Evolutionary conservation across 2,329 filamentous ascomycete species (phyloP).

Genomic region (Septoria petroselini): DNA sequence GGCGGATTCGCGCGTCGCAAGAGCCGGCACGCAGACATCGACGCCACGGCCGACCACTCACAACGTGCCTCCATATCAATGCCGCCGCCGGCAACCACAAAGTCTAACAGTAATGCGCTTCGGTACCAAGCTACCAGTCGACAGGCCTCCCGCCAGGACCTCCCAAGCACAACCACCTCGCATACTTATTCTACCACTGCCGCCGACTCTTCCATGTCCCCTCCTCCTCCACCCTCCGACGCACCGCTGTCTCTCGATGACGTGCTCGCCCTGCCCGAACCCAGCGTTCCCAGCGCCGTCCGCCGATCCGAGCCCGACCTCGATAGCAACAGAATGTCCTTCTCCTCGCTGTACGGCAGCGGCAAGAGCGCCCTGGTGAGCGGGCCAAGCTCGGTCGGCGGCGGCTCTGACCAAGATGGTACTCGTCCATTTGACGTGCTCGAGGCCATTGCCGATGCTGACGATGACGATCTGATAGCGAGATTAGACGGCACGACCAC

Average conservation of each 20-base stretch:
- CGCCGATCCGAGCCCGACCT: slow-evolving; percentile 33
- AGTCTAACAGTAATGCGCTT: slow-evolving; percentile 20
- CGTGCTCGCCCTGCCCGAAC: slow-evolving; percentile 16
- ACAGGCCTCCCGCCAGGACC: slow-evolving; percentile 19
- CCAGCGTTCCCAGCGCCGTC: slow-evolving; percentile 21
- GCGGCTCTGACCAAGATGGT: slow-evolving; percentile 48
- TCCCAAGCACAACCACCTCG: slow-evolving; percentile 8
- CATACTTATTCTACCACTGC: neutral
- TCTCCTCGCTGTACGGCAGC: slow-evolving; percentile 70
- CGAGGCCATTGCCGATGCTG: slow-evolving; percentile 18
- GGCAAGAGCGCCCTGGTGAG: slow-evolving; percentile 51
- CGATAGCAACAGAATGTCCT: slow-evolving; percentile 65
- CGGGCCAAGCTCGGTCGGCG: slow-evolving; percentile 46
- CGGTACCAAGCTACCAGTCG: slow-evolving; percentile 26
- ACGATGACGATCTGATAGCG: slow-evolving; percentile 14
- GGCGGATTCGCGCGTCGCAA: slow-evolving; percentile 46
- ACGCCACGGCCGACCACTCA: slow-evolving; percentile 56
- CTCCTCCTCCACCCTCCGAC: neutral
- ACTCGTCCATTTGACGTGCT: slow-evolving; percentile 17
- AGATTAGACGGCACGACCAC: slow-evolving; percentile 38
- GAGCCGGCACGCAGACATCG: slow-evolving; percentile 58
- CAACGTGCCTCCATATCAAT: slow-evolving; percentile 63
- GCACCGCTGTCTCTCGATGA: slow-evolving; percentile 20
- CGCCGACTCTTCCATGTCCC: slow-evolving; percentile 3
- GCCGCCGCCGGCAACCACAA: slow-evolving; percentile 50